Percentiles rank a stretch among this genome's conserved stretches.
These are phyloP conservation scores for Fusarium zealandicum DNA, from an alignment of 2,329 filamentous ascomycete species.

Conservation along the genomic window DNA sequence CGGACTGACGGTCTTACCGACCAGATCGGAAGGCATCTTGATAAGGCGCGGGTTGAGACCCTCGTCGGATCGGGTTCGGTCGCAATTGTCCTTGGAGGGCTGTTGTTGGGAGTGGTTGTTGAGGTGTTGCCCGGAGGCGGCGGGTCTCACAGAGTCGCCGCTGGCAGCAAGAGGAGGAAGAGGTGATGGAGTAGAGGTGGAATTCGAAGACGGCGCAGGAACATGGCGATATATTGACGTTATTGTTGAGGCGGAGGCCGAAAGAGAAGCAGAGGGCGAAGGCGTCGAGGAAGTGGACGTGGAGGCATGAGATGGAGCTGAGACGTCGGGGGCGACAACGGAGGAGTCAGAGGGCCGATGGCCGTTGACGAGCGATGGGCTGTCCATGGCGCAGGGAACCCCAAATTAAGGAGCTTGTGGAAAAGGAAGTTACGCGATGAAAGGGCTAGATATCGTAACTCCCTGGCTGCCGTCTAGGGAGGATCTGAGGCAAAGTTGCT, in stretches of 20 bases:
- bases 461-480: constrained; percentile 32
- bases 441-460: constrained; percentile 42
- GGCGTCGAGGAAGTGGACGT: constrained; percentile 21
- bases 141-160: constrained; percentile 23
- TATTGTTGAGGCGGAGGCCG: constrained; percentile 8
- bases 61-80: constrained; percentile 59
- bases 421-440: constrained; percentile 40
- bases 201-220: constrained; percentile 14
- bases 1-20: constrained; percentile 80
- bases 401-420: constrained; percentile 26
- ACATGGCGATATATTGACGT: constrained; percentile 36
- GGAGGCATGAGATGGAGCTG: constrained; percentile 18
- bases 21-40: constrained; percentile 70
- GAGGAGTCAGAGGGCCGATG: constrained; percentile 34
- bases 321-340: constrained; percentile 8
- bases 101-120: constrained; percentile 33
- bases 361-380: constrained; percentile 39
- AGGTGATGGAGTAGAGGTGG: constrained; percentile 19
- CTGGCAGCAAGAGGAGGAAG: constrained; percentile 10
- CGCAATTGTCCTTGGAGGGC: constrained; percentile 55
- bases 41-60: constrained; percentile 57
- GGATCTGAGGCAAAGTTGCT: constrained; percentile 41
- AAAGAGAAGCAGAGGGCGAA: constrained; percentile 20
- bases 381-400: constrained; percentile 38
- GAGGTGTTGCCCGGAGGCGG: constrained; percentile 11